These are phyloP conservation scores for Malassezia japonica DNA, from an alignment of 1,284 basidiomycete genomes.

Conservation along the genomic window DNA sequence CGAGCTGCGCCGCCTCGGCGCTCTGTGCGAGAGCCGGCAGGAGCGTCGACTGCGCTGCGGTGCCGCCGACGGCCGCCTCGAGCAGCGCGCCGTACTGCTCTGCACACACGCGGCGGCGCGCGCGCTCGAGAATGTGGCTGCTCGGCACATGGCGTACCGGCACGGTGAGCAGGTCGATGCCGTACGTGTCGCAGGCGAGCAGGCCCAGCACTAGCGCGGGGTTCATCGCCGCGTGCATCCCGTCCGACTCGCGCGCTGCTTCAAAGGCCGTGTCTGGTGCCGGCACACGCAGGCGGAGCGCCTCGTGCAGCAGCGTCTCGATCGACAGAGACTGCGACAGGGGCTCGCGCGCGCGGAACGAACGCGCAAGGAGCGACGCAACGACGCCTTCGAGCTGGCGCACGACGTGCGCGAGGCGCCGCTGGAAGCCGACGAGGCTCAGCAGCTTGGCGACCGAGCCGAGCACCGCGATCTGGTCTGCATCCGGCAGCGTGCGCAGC, in stretches of 20 bases:
- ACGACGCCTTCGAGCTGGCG: constrained; percentile 33
- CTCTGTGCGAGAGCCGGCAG: constrained; percentile 8
- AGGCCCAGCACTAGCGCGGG: constrained; percentile 39
- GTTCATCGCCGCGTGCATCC: constrained; percentile 1
- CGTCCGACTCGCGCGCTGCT: background rate
- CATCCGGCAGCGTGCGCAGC: constrained; percentile 30
- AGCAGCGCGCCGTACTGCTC: constrained; percentile 9
- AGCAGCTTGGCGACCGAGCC: constrained; percentile 32
- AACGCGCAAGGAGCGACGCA: constrained; percentile 24
- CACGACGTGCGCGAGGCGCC: constrained; percentile 35
- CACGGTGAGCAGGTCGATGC: constrained; percentile 35
- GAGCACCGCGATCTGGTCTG: constrained; percentile 38
- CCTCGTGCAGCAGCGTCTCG: constrained; percentile 6
- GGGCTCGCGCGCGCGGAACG: background rate
- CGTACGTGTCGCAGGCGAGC: constrained; percentile 42
- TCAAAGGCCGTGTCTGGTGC: background rate
- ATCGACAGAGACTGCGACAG: background rate
- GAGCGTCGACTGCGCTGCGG: background rate
- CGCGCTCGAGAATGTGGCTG: constrained; percentile 32
- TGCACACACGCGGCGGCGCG: constrained; percentile 21
- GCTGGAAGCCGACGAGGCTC: constrained; percentile 35
- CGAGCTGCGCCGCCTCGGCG: background rate
- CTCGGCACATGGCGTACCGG: constrained; percentile 27
- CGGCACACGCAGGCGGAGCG: background rate
- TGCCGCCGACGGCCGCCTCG: background rate